phyloP scores from a whole-genome alignment of 176 grass and related monocot genomes.

The barley (Hordeum vulgare) region MorexV3_pseudomolecules_assembly NC_058521.1:496135820-496136319 shows the following conservation, averaged over 20 bases:
- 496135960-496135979: slow-evolving; percentile 99
- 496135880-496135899: background rate
- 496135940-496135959: slow-evolving; percentile 98
- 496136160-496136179: slow-evolving; percentile 10
- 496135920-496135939: slow-evolving; percentile 99
- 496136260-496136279: slow-evolving; percentile 75
- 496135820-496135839: background rate
- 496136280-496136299: slow-evolving; percentile 80
- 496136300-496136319: slow-evolving; percentile 71
- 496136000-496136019: slow-evolving; percentile 95
- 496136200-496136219: slow-evolving; percentile 68
- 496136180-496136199: slow-evolving; percentile 94
- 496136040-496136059: slow-evolving; percentile 79
- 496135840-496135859: background rate
- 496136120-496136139: slow-evolving; percentile 22
- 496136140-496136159: background rate
- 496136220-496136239: slow-evolving; percentile 99
- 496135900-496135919: slow-evolving; percentile 25
- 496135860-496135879: background rate
- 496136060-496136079: slow-evolving; percentile 90
- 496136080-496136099: slow-evolving; percentile 89
- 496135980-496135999: slow-evolving; percentile 99
- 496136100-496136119: slow-evolving; percentile 53
- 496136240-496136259: slow-evolving; percentile 74
- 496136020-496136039: slow-evolving; percentile 84